Base-by-base conservation (phyloP, 208 protist genomes). In the Trypanosoma brucei region DNA sequence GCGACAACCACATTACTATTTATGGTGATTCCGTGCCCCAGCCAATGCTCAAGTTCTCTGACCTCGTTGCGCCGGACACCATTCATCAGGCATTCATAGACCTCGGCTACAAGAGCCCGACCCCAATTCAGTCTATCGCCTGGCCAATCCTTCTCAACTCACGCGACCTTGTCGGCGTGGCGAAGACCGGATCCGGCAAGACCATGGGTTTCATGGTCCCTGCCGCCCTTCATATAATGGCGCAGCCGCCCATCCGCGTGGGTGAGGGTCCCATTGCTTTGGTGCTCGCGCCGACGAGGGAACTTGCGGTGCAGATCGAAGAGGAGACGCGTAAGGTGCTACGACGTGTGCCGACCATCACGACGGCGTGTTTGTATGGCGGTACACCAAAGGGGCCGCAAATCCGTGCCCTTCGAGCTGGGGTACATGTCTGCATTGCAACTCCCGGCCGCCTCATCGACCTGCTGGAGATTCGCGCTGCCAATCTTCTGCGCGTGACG, bases 401-500 rank as follows among this genome's bases (percentile, higher is more conserved):
- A 79, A 66, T 84, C 45, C 79, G 76, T 3, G 63, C 76, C 56
- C 78, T 96, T 59, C 74, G 86, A 45, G 70, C 86, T 39, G 86
- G 86, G 35, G 82, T 85, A 9, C 84, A 93, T 55, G 86, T 97
- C 57, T 76, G 88, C 56, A 92, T 98, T 67, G 97, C 96, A 7
- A 99, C 97, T 0, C 98, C 98, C 0, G 98, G 98, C 22, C 86
- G 98, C 38, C 78, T 99, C 9, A 93, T 97, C 52, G 98, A 99
- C 72, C 84, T 97, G 54, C 74, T 99, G 2, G 89, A 99, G 57
- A 68, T 76, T n/a, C 81, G 83, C 30, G 88, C 91, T 62, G 73
- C 98, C 1, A 97, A 99, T 74, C 78, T 99, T 11, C 95, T 97
- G 61, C 95, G 97, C 53, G 96, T 97, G 72, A 98, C 92, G 56